A percentile compares a stretch with the other conserved stretches of the same genome.
These are phyloP conservation scores for Dactylella cylindrospora DNA, from an alignment of 2,329 filamentous ascomycete genomes.

Conservation along the genomic window DNA sequence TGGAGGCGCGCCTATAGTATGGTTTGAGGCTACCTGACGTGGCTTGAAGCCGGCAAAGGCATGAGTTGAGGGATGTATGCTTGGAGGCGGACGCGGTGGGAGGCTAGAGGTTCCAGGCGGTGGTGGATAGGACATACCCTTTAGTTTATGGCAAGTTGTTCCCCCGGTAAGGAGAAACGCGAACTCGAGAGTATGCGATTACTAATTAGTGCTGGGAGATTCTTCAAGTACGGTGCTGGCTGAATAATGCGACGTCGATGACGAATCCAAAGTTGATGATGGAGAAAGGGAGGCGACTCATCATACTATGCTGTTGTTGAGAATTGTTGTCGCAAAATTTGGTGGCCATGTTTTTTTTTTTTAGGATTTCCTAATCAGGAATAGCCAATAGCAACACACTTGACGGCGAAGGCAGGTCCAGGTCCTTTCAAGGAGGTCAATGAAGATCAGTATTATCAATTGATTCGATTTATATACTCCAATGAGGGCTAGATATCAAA, in stretches of 20 bases:
- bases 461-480: no score
- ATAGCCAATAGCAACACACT: slow-evolving; percentile 27
- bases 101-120: slow-evolving; percentile 70
- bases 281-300: slow-evolving; percentile 33
- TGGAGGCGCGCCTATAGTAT: slow-evolving; percentile 51
- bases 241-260: neutral
- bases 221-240: neutral
- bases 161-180: no score
- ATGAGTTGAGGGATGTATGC: slow-evolving; percentile 67
- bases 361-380: neutral
- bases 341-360: slow-evolving; percentile 3
- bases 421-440: no score
- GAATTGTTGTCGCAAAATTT: slow-evolving; percentile 2
- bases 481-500: no score
- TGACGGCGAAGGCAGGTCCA: no score
- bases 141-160: no score
- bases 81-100: slow-evolving; percentile 64
- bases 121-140: slow-evolving; percentile 74
- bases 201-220: no score
- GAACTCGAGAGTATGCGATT: no score
- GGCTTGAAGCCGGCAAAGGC: slow-evolving; percentile 63
- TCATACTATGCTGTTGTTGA: no score
- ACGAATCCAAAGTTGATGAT: neutral
- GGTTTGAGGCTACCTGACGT: slow-evolving; percentile 58
- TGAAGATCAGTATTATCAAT: no score